Base-by-base conservation (phyloP, 768 basidiomycete genomes). In the Cubamyces sp. region DNA sequence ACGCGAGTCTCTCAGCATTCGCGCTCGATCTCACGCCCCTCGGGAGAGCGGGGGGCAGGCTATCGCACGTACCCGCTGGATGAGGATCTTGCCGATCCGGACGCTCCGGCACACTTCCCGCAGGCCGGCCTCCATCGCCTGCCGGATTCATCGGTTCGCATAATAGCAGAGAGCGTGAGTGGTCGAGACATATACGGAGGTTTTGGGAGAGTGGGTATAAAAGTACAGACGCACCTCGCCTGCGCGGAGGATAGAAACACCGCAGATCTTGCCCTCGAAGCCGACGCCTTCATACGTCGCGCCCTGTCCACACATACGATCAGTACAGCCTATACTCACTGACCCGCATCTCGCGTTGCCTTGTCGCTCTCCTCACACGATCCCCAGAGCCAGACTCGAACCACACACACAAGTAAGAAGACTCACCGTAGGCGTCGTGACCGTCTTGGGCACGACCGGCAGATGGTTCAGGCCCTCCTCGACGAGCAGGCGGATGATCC, bases 91-190 rank as follows among this genome's bases (percentile, higher is more conserved):
- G 50, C 96, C 96, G 61, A 99, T 96, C 64, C 96, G 84, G 26
- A 93, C 91, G 69, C 87, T 92, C 68, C 96, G 84, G 78, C 96
- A 98, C 41, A 98, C 96, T 74, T 98, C 96, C 45, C 96, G 82
- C 64, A 99, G 79, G 41, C 96, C 97, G 14, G 92, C 93, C 76
- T 99, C 96, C 96, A 99, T 99, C 1, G 96, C 94, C 91, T 94
- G 60, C 16, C 12, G 47, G 54, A 9, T 34, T 34, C 34, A 21
- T n/a, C n/a, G n/a, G n/a, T n/a, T n/a, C n/a, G n/a, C n/a, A n/a
- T n/a, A n/a, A n/a, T n/a, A n/a, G n/a, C n/a, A n/a, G n/a, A n/a
- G n/a, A n/a, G n/a, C n/a, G 43, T 23, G 56, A 46, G 59, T 54
- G 41, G 43, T 16, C 19, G 37, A 40, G 23, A 42, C 39, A 3